Base-by-base conservation (phyloP, 2,329 filamentous ascomycete species). In the Tricladium varicosporioides region DNA sequence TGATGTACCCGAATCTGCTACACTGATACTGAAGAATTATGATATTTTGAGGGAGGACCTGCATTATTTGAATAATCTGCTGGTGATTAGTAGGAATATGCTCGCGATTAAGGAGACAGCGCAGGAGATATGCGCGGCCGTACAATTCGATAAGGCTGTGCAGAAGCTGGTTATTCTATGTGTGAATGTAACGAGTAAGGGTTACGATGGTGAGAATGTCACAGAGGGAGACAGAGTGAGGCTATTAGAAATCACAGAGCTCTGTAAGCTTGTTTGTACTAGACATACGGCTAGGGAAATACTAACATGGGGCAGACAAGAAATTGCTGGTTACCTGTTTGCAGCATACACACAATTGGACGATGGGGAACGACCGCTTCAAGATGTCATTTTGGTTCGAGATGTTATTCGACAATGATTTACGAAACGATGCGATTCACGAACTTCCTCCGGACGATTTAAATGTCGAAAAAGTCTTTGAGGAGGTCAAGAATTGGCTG, bases 371-470 rank as follows among this genome's bases (percentile, higher is more conserved):
- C 64, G 84, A 87, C 65, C 75, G 85, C 36, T 87, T 87, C 70
- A 88, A 88, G 68, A 87, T 87, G 83, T 78, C 81, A 0, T 87
- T 88, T 59, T 88, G 85, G 84, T 82, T 81, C 55, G 82, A 84
- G 53, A 82, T 87, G 27, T 72, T 88, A 7, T 86, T 86, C 54
- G 84, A 87, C 53, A 82, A 80, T 43, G 75, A 83, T 31, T 51
- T 70, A 27, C 76, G 78, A 1, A 78, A 83, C 40, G 81, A 85
- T 55, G 73, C 73, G 2, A 71, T 80, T n/a, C 72, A 76, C 31
- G 79, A 84, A 53, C 76, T 77, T 46, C 76, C 77, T 10, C 64
- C 63, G 4, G 70, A 72, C 57, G 79, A 79, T 7, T 81, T 85
- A 58, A 76, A 80, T 27, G 76, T 81, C 9, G 76, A 83, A 46